Evolutionary conservation across 306 rosid genomes (phyloP), one percentile per base, ranked within the genome.

Genomic region (Quercus ilex): DNA sequence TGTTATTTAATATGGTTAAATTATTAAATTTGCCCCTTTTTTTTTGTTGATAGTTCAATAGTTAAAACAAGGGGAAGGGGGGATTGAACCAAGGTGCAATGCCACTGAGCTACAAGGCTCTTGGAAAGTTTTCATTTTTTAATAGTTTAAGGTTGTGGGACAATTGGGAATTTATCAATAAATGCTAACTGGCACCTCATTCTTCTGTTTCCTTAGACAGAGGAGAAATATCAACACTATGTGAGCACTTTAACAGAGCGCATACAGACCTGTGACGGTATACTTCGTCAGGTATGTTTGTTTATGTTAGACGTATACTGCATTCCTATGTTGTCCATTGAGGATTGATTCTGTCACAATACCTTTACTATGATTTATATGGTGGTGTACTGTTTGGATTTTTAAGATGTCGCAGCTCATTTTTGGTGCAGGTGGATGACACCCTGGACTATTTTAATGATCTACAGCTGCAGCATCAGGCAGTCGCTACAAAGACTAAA

Each of bases 401-500:
- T 78, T 79, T 77, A 69, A 67, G 63, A 55, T 70, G 57, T 74
- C 67, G 80, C 55, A 71, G 71, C 75, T 77, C 8, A 0, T 60
- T 13, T 74, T 43, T 55, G 58, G 1, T 84, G 87, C 91, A 96
- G 99, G 98, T 96, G 60, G 98, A 93, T 81, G 97, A 89, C 73
- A 93, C 99, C 10, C 73, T 93, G 19, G 97, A 88, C 80, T 86
- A 90, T 73, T 93, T 93, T 84, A 90, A 91, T 26, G 98, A 91
- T 35, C 83, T 96, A 55, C 98, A 96, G 69, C 77, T 89, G 88
- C 97, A 96, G 86, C 99, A 96, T 87, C 94, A 91, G 77, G 98
- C 98, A 41, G 98, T 96, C 30, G 97, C 98, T 75, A 93, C 94
- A 23, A 96, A 93, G 93, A 96, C 99, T 55, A 93, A 91, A 88